Evolutionary conservation across 345 rosid species (phyloP).

Genomic region (Arabis alpina): DNA sequence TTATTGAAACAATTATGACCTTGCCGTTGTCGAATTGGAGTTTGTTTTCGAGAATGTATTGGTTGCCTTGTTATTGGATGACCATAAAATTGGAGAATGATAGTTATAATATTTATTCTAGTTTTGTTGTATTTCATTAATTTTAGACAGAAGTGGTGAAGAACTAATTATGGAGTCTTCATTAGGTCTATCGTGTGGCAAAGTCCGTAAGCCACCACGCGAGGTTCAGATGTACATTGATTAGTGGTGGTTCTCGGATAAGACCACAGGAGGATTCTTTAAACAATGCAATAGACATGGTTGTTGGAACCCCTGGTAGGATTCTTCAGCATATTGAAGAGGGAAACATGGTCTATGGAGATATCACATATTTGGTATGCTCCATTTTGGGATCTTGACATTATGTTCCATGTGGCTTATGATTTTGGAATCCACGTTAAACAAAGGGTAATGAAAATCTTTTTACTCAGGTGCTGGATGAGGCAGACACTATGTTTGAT

Average conservation of each 20-base stretch:
- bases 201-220: conserved; percentile 94
- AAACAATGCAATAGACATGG: conserved; percentile 85
- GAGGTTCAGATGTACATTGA: conserved; percentile 82
- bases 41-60: conserved; percentile 4
- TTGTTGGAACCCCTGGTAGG: conserved; percentile 96
- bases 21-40: neutral
- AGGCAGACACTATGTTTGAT: conserved; percentile 99
- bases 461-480: conserved; percentile 81
- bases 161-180: conserved; percentile 20
- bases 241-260: conserved; percentile 89
- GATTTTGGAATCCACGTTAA: neutral
- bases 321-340: conserved; percentile 92
- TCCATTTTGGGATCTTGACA: conserved; percentile 1
- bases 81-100: neutral
- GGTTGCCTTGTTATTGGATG: conserved; percentile 2
- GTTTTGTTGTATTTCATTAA: conserved; percentile 1
- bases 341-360: conserved; percentile 95
- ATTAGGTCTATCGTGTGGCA: conserved; percentile 86
- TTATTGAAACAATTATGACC: neutral
- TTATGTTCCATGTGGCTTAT: conserved; percentile 6
- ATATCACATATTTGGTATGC: conserved; percentile 67
- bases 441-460: neutral
- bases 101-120: neutral
- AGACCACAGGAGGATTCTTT: conserved; percentile 90
- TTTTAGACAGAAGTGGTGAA: conserved; percentile 1